Percentiles rank a stretch among this genome's conserved stretches.
These are phyloP conservation scores for Sporisorium exsertum DNA, from an alignment of 1,284 basidiomycete genomes.

Conservation along the genomic window DNA sequence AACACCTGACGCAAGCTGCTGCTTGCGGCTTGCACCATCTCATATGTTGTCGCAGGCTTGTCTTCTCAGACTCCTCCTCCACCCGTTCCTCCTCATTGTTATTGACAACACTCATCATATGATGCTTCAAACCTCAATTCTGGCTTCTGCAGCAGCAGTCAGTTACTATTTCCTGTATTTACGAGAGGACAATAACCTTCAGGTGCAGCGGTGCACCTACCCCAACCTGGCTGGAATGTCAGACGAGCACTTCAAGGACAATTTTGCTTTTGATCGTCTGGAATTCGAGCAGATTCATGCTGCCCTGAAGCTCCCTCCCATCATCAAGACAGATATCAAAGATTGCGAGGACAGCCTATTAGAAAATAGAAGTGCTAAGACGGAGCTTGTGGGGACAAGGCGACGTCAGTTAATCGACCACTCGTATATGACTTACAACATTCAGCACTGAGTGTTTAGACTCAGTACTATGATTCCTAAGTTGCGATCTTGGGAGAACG, in stretches of 20 bases:
- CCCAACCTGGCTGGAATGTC: neutral
- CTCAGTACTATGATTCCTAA: too few relatives aligned
- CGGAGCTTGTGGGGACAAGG: too few relatives aligned
- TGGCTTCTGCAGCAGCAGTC: neutral
- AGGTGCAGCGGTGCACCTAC: neutral
- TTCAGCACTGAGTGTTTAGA: too few relatives aligned
- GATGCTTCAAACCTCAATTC: neutral
- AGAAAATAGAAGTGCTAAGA: too few relatives aligned
- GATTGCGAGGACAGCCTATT: conserved; percentile 1
- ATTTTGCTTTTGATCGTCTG: neutral
- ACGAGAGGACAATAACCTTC: neutral
- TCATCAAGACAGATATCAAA: conserved; percentile 1
- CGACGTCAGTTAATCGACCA: too few relatives aligned
- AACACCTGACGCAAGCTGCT: neutral
- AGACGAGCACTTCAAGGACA: conserved; percentile 4
- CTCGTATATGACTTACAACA: too few relatives aligned
- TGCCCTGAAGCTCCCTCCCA: neutral
- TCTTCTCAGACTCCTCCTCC: too few relatives aligned
- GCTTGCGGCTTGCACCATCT: neutral
- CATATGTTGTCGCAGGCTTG: neutral
- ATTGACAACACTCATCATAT: neutral
- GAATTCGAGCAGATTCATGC: conserved; percentile 1
- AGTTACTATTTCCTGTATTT: neutral
- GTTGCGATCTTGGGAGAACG: too few relatives aligned
- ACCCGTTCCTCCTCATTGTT: neutral